Conservation (phyloP, 2,329 filamentous ascomycete species). For the Colletotrichum tropicale region DNA sequence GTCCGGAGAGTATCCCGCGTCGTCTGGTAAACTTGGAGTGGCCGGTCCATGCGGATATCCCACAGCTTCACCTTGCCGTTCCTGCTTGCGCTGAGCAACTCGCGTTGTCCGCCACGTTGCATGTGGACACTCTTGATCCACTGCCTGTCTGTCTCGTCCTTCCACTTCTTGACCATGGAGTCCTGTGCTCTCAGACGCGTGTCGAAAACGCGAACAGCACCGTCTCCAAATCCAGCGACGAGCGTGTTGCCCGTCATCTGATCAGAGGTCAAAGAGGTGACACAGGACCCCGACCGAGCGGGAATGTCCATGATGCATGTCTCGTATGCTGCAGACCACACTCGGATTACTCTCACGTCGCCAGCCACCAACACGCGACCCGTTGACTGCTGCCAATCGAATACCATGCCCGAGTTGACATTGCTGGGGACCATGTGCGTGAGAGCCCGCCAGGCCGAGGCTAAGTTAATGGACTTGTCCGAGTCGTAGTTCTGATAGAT, state of each 20-base stretch:
- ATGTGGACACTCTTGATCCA: constrained; percentile 98
- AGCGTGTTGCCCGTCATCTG: constrained; percentile 98
- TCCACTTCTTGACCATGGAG: constrained; percentile 96
- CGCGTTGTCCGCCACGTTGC: constrained; percentile 91
- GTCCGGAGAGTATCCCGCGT: constrained; percentile 82
- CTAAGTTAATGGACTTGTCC: constrained; percentile 77
- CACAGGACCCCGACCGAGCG: constrained; percentile 91
- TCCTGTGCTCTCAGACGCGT: constrained; percentile 83
- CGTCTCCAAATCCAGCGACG: constrained; percentile 94
- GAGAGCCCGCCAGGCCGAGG: constrained; percentile 88
- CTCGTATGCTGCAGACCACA: constrained; percentile 95
- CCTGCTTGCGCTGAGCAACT: constrained; percentile 87
- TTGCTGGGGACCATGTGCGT: constrained; percentile 95
- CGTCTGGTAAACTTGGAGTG: constrained; percentile 74
- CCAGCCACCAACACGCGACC: constrained; percentile 94
- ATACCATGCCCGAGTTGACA: constrained; percentile 92
- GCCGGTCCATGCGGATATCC: constrained; percentile 89
- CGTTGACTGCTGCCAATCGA: constrained; percentile 99
- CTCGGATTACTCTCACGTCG: constrained; percentile 91
- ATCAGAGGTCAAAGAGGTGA: constrained; percentile 94
- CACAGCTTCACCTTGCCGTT: constrained; percentile 95
- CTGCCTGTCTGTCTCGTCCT: constrained; percentile 81
- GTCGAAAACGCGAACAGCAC: constrained; percentile 92
- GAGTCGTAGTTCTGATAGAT: constrained; percentile 93
- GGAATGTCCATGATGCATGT: constrained; percentile 93